phyloP scores from a whole-genome alignment of 257 asterid genomes.

The Solanum neorickii region DNA sequence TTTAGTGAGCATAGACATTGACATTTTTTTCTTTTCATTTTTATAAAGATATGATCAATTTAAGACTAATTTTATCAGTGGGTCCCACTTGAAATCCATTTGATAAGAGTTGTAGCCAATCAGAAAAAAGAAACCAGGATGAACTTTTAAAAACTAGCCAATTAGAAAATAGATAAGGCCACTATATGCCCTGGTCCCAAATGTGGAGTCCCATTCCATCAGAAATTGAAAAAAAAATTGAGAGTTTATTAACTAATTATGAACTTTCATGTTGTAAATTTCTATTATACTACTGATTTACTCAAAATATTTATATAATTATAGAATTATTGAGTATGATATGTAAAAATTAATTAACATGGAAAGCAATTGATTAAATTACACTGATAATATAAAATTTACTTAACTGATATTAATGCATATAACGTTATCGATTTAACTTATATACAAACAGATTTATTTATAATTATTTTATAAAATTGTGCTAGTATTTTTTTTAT shows the following conservation, averaged over 20 bases:
- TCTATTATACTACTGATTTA: background rate
- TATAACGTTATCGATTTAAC: background rate
- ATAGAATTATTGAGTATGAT: background rate
- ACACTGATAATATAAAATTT: too few species aligned
- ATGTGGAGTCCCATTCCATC: slow-evolving; percentile 18
- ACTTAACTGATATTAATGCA: background rate
- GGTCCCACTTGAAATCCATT: slow-evolving; percentile 49
- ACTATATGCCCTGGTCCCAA: slow-evolving; percentile 12
- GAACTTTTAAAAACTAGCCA: slow-evolving; percentile 27
- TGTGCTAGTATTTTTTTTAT: background rate
- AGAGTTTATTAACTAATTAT: background rate
- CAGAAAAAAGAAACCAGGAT: slow-evolving; percentile 22
- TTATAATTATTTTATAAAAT: too few species aligned
- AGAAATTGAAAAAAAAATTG: background rate
- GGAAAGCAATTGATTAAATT: too few species aligned
- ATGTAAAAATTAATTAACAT: background rate
- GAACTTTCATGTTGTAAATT: background rate
- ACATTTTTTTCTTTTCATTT: background rate
- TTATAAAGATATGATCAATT: slow-evolving; percentile 13
- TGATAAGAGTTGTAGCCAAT: slow-evolving; percentile 40
- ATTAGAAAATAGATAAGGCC: slow-evolving; percentile 48
- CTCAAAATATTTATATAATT: background rate
- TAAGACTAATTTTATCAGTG: slow-evolving; percentile 6
- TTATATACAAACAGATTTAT: too few species aligned
- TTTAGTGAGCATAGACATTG: background rate